Base-by-base conservation (phyloP, 2,329 filamentous ascomycete genomes). In the Colletotrichum trifolii region DNA sequence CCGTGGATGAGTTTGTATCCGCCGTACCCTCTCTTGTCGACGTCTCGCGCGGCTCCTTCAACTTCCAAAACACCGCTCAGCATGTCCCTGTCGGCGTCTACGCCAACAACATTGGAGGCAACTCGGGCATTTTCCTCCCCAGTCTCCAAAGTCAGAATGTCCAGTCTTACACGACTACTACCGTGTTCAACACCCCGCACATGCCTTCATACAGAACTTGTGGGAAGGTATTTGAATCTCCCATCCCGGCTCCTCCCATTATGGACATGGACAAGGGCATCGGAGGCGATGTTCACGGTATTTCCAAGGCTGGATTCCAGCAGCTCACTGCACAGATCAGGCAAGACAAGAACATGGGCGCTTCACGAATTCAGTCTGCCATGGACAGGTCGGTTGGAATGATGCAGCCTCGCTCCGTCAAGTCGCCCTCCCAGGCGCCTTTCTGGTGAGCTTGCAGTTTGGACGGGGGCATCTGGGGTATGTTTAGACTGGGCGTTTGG, bases 281-380 rank as follows among this genome's bases (percentile, higher is more conserved):
- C 3, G 48, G 35, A 34, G 42, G 46, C 34, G 59, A 34, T 15
- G 10, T 57, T n/a, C 25, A 33, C 9, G 58, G 53, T 33, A 63
- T 63, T 8, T 47, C 63, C 3, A 66, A 63, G 33, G 39, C 63
- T 3, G 36, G 42, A 6, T 66, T 63, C 58, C 62, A 63, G 36
- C 43, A 36, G n/a, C 63, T 66, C 33, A 33, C 47, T 12, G 42
- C 63, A 8, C 35, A 12, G 8, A 61, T 66, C 3, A 42, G 13
- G n/a, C 45, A 38, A 8, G 36, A 43, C 33, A 62, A 38, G 25
- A 38, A 2, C 25, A 25, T 25, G 25, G 25, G 25, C 25, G 25
- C 25, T 25, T 25, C 25, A 5, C 25, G 25, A 5, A 5, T 25
- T 25, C 25, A 25, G 25, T 25, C 25, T 25, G 25, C 4, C 25